phyloP scores from a whole-genome alignment of 495 filamentous ascomycete genomes.

The Usnea hakonensis region DNA sequence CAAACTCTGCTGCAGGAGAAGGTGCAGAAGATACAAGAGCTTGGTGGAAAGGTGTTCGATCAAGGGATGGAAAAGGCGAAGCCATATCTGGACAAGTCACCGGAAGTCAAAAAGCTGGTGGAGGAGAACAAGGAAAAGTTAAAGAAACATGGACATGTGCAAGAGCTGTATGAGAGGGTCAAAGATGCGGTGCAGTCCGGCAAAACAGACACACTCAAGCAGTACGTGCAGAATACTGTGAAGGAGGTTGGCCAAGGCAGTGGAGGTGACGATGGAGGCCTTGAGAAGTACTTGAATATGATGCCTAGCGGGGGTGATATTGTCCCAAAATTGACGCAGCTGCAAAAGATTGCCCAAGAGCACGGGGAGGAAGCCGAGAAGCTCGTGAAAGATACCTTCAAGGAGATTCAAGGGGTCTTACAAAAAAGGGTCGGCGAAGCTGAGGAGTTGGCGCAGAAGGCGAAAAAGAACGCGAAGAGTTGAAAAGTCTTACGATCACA shows the following conservation, averaged over 20 bases:
- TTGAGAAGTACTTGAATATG: constrained; percentile 45
- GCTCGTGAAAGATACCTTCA: constrained; percentile 50
- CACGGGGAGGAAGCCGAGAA: constrained; percentile 53
- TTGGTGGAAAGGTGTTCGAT: constrained; percentile 57
- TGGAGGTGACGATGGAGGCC: constrained; percentile 27
- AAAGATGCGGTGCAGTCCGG: constrained; percentile 48
- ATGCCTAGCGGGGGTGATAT: constrained; percentile 49
- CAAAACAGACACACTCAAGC: constrained; percentile 46
- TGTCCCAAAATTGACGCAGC: constrained; percentile 45
- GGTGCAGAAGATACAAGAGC: constrained; percentile 48
- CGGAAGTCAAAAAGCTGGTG: constrained; percentile 54
- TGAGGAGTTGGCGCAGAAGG: constrained; percentile 36
- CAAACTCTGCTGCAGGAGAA: constrained; percentile 57
- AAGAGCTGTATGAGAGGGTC: constrained; percentile 46
- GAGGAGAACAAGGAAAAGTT: constrained; percentile 52
- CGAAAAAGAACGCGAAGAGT: constrained; percentile 22
- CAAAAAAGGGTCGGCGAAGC: constrained; percentile 38
- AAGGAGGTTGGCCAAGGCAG: constrained; percentile 45
- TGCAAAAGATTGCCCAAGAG: constrained; percentile 48
- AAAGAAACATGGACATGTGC: constrained; percentile 48
- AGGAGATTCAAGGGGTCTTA: constrained; percentile 42
- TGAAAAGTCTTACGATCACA: background rate
- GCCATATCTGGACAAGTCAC: constrained; percentile 58
- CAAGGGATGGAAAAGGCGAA: constrained; percentile 54
- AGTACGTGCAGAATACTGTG: constrained; percentile 47